Base-by-base conservation (phyloP, 768 basidiomycete genomes). In the Lactarius tabidus region DNA sequence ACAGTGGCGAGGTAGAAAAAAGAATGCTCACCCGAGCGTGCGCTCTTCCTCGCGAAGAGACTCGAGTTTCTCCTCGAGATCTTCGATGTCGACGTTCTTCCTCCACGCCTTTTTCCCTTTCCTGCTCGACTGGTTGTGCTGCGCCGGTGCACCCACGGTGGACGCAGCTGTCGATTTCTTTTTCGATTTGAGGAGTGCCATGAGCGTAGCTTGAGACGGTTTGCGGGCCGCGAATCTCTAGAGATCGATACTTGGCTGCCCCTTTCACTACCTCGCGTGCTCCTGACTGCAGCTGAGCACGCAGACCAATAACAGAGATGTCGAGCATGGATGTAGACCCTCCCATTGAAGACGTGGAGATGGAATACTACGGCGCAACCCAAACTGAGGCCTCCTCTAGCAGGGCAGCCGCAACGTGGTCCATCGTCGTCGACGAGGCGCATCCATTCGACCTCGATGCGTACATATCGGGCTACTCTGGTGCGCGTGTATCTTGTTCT, bases 81-180 rank as follows among this genome's bases (percentile, higher is more conserved):
- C 86, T 29, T 85, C 83, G 57, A 96, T 82, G 73, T 96, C 87
- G 59, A 96, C 87, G 75, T 97, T 92, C 78, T 97, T 96, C 73
- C 95, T 77, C 95, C 95, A 96, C 55, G 94, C 86, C 62, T 84
- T 85, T 75, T 96, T 96, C n/a, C 93, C 92, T 75, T 93, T 96
- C 63, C 94, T 79, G 70, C 88, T 91, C 0, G 85, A 75, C 74
- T 95, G 93, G 26, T 75, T 81, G 59, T 79, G 82, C 65, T 89
- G 85, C 1, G 85, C 79, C 0, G 86, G 85, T 0, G 86, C 87
- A 5, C 86, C 86, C 17, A 81, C 59, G 17, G 38, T 29, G 6
- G 69, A 70, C 2, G 63, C 39, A 15, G 64, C 60, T n/a, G 64
- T 52, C 3, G 31, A 7, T 55, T 39, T 64, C 33, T 65, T 68